Conservation (phyloP, 208 protist species). For the Acanthamoeba culbertsoni region DNA sequence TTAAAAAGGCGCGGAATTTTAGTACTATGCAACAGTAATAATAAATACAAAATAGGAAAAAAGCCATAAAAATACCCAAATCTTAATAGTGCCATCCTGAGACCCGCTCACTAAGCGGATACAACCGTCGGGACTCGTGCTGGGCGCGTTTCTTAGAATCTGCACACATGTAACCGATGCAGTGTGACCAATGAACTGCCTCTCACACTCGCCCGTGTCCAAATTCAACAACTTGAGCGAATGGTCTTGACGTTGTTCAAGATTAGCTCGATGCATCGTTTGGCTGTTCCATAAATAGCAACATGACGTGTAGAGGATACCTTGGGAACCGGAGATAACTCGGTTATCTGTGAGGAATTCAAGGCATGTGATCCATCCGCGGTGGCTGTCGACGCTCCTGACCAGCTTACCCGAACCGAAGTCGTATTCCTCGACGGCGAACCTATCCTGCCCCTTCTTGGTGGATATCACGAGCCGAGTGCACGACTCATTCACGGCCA, state of each 20-base stretch:
- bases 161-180: not conserved
- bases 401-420: not conserved
- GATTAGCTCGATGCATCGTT: no score
- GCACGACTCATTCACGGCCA: not conserved
- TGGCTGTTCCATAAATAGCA: no score
- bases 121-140: not conserved
- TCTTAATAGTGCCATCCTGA: not conserved
- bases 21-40: not conserved
- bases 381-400: not conserved
- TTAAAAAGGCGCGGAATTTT: no score
- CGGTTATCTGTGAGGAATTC: not conserved
- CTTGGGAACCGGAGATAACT: not conserved
- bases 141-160: not conserved
- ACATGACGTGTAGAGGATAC: no score
- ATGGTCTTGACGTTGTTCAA: no score
- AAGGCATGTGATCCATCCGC: not conserved
- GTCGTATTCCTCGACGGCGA: not conserved
- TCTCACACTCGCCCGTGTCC: not conserved
- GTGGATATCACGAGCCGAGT: conserved; percentile 2
- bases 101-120: not conserved
- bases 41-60: not conserved
- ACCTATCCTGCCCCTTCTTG: not conserved
- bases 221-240: not conserved
- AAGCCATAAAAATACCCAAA: not conserved
- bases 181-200: not conserved